Percentiles rank a stretch among this genome's conserved stretches.
Conservation (phyloP, 768 basidiomycete species). For the Suillus lakei region DNA sequence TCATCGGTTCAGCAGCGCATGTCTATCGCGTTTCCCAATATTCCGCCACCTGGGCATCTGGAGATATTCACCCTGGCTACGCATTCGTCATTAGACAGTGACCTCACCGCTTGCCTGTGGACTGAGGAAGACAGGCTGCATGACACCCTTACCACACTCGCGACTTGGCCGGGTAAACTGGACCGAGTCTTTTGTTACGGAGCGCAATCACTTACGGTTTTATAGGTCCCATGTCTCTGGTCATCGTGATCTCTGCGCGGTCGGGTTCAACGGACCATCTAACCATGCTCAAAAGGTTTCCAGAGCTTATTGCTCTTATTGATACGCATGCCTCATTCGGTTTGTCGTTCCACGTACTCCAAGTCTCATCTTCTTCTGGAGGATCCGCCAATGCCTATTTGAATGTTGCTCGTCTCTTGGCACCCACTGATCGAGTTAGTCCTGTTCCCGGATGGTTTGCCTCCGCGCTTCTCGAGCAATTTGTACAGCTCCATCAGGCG, state of each 20-base stretch:
- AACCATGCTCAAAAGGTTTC: constrained; percentile 18
- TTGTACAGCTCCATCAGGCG: constrained; percentile 18
- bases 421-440: constrained; percentile 51
- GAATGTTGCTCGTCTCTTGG: constrained; percentile 67
- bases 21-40: constrained; percentile 40
- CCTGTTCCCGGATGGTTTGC: constrained; percentile 55
- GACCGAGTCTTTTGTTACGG: background rate
- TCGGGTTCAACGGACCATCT: constrained; percentile 31
- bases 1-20: constrained; percentile 38
- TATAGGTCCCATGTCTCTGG: constrained; percentile 53
- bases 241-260: constrained; percentile 45
- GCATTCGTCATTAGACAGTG: constrained; percentile 9
- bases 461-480: constrained; percentile 26
- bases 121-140: constrained; percentile 40
- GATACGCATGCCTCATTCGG: constrained; percentile 25
- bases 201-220: background rate
- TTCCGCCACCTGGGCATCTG: constrained; percentile 30
- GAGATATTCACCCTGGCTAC: constrained; percentile 42
- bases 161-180: constrained; percentile 48
- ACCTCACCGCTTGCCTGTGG: constrained; percentile 58
- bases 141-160: constrained; percentile 39
- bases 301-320: constrained; percentile 14
- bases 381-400: constrained; percentile 56
- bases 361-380: constrained; percentile 41
- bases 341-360: constrained; percentile 51